A percentile compares a stretch with the other conserved stretches of the same genome.
Conservation (phyloP, 176 grass and related monocot species). For the Musa beccarii region DNA sequence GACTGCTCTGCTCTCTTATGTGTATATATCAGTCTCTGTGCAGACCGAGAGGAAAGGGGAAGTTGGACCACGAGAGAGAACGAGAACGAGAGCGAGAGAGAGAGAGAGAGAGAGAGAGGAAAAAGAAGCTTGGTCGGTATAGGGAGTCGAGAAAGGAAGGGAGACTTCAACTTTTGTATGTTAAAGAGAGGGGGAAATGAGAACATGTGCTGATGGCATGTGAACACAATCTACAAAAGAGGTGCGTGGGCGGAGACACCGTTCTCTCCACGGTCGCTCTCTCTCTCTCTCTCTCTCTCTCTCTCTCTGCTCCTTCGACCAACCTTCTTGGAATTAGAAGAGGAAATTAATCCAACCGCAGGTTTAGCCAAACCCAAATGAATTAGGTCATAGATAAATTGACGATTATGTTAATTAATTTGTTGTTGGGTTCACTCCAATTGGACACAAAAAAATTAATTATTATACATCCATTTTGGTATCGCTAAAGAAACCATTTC, state of each 20-base stretch:
- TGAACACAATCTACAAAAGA: background rate
- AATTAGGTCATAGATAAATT: too few relatives aligned
- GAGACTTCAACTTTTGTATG: background rate
- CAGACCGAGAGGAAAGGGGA: background rate
- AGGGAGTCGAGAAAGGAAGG: background rate
- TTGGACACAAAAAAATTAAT: too few relatives aligned
- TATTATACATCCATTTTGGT: too few relatives aligned
- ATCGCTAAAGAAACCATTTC: too few relatives aligned
- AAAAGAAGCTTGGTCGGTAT: background rate
- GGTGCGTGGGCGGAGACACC: background rate
- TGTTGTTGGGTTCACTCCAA: too few relatives aligned
- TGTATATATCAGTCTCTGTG: background rate
- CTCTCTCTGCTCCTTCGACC: too few relatives aligned
- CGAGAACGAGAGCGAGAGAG: too few relatives aligned
- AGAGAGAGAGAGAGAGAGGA: too few relatives aligned
- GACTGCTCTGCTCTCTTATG: background rate
- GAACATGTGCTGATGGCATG: background rate
- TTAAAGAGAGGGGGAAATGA: background rate
- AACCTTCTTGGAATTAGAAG: too few relatives aligned
- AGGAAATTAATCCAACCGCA: too few relatives aligned
- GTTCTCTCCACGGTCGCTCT: background rate
- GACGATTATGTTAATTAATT: too few relatives aligned
- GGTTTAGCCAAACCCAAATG: too few relatives aligned
- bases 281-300: background rate
- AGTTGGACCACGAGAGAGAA: background rate